Evolutionary conservation across 352 stramenopile genomes (phyloP), one percentile per base, ranked within the genome.

Genomic region (Pythium coloratum): DNA sequence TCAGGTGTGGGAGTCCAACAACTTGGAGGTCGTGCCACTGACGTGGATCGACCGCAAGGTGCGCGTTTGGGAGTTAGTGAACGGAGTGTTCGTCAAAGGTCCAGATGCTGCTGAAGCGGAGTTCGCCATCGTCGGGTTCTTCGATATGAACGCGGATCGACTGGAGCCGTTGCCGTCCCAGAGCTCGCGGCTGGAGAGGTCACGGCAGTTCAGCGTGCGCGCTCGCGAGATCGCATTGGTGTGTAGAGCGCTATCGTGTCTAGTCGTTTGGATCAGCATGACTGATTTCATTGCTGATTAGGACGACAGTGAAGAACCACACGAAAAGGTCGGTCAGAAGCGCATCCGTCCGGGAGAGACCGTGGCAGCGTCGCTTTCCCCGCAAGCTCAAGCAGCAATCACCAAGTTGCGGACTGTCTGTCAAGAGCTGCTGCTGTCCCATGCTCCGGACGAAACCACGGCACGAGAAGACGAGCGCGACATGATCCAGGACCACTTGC

Each of bases 391-490:
- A 26, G 32, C 53, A 3, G 71, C 72, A 0, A 54, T 84, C 20
- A 64, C 71, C 36, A 86, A 86, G 36, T 55, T 91, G 24, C 73
- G 82, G n/a, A 59, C 67, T 26, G 82, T 77, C 32, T 89, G 80
- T 32, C 61, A 88, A 34, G 79, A 91, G 55, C 67, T 91, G 46
- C 81, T 87, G 59, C 62, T 89, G 28, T 91, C 81, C 18, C 87
- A 78, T 55, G 69, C 84, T 14, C 80, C 82, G 1, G 72, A 77
- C 16, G 70, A 75, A 16, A 84, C 86, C 66, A 84, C 81, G 0
- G 82, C 81, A 1, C 82, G 82, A 18, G 82, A 91, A 55, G 72
- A 86, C 46, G 82, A 91, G 67, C 78, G 77, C 34, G 71, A 71
- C 28, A 72, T 86, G 57, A 88, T 92, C 58, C 80, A 86, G 68